Conservation (phyloP, 345 rosid species). For the Eucalyptus guilfoylei region DNA sequence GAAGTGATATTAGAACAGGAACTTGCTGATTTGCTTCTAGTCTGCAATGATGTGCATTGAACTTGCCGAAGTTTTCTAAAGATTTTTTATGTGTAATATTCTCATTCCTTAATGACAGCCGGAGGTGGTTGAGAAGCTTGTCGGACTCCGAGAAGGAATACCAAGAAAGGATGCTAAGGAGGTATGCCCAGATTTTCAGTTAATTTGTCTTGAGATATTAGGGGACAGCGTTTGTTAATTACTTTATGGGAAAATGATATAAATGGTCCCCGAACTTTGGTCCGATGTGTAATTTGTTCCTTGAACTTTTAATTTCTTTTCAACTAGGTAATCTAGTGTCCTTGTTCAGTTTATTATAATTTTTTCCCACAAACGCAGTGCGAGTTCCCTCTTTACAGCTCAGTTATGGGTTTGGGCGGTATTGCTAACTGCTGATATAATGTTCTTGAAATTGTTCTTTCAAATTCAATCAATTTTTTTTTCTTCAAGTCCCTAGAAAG, state of each 20-base stretch:
- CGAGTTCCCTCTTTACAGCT: neutral
- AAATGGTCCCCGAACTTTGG: too few species aligned
- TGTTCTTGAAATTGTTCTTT: neutral
- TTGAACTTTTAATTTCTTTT: neutral
- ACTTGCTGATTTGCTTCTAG: neutral
- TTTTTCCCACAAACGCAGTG: neutral
- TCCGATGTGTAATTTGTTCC: too few species aligned
- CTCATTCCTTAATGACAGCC: conserved; percentile 33
- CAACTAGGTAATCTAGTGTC: too few species aligned
- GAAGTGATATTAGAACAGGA: neutral
- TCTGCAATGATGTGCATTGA: neutral
- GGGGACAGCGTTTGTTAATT: neutral
- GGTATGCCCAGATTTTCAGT: conserved; percentile 23
- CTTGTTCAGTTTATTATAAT: neutral
- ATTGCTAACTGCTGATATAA: neutral
- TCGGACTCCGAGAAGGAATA: conserved; percentile 87
- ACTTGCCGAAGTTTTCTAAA: neutral
- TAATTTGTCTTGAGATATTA: neutral
- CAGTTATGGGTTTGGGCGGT: neutral
- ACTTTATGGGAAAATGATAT: neutral
- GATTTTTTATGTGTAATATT: neutral
- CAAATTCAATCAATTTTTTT: neutral
- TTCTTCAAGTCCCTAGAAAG: neutral
- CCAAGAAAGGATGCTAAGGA: conserved; percentile 97
- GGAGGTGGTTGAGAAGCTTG: conserved; percentile 98